Evolutionary conservation across 1,284 basidiomycete genomes (phyloP).

Genomic region (Leccinum griseonigrum): DNA sequence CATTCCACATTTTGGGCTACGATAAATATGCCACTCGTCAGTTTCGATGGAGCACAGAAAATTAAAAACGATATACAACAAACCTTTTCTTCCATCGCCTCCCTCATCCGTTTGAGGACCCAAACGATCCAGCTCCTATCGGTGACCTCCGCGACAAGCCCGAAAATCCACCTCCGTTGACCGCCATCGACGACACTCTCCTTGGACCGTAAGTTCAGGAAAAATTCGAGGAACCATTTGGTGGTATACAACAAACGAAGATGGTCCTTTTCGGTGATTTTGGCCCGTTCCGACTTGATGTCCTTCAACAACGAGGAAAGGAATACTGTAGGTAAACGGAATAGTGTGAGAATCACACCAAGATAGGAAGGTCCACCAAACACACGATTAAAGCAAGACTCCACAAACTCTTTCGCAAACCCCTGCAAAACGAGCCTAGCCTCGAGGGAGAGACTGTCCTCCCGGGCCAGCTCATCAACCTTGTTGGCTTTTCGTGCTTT

Average conservation of each 20-base stretch:
- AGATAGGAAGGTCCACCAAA: constrained; percentile 15
- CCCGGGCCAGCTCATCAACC: constrained; percentile 69
- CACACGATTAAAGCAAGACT: constrained; percentile 85
- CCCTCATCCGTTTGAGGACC: constrained; percentile 86
- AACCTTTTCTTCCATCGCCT: constrained; percentile 87
- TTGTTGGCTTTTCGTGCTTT: constrained; percentile 62
- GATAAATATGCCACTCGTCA: constrained; percentile 12
- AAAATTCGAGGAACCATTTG: constrained; percentile 90
- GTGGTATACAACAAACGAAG: constrained; percentile 80
- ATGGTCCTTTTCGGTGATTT: constrained; percentile 89
- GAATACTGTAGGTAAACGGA: constrained; percentile 56
- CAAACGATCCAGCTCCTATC: constrained; percentile 86
- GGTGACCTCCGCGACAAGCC: constrained; percentile 78
- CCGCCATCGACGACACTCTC: constrained; percentile 36
- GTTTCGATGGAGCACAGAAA: constrained; percentile 6
- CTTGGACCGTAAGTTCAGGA: constrained; percentile 57
- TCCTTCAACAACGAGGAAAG: constrained; percentile 84
- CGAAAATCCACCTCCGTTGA: constrained; percentile 58
- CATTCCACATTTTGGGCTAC: constrained; percentile 89
- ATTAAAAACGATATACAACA: constrained; percentile 15
- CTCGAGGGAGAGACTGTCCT: constrained; percentile 72
- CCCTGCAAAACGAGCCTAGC: constrained; percentile 67
- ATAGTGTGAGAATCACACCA: constrained; percentile 11
- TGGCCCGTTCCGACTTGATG: constrained; percentile 86
- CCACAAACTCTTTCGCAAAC: constrained; percentile 71